A percentile compares a stretch with the other conserved stretches of the same genome.
Conservation (phyloP, 176 grass and related monocot species). For the Ensete glaucum region DNA sequence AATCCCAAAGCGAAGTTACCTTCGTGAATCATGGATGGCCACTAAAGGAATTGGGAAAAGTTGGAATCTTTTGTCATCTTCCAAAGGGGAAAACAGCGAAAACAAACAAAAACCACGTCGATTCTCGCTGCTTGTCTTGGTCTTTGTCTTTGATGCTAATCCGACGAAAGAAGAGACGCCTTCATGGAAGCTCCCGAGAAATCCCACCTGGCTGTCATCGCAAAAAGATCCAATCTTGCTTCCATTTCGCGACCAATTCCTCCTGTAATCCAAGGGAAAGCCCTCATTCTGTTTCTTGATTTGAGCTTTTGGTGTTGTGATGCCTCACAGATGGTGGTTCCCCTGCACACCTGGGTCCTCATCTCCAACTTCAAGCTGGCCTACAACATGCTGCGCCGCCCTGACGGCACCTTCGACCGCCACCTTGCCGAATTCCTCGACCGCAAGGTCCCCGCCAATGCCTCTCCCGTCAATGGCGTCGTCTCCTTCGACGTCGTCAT, state of each 20-base stretch:
- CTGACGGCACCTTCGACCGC: slow-evolving; percentile 95
- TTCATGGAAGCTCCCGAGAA: not conserved
- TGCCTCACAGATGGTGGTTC: slow-evolving; percentile 59
- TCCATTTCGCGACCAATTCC: slow-evolving; percentile 4
- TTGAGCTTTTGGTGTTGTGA: slow-evolving; percentile 13
- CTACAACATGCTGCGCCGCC: slow-evolving; percentile 86
- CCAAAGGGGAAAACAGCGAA: not conserved
- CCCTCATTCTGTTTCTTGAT: not conserved
- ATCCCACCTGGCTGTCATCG: not conserved
- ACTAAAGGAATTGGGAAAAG: slow-evolving; percentile 1
- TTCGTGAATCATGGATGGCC: not conserved
- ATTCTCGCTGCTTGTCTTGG: slow-evolving; percentile 10
- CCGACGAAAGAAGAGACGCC: not conserved
- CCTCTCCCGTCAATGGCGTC: slow-evolving; percentile 55
- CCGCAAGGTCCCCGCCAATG: slow-evolving; percentile 51
- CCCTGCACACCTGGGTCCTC: slow-evolving; percentile 86
- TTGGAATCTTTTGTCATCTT: slow-evolving; percentile 5
- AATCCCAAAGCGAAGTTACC: not conserved
- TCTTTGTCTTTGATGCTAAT: slow-evolving; percentile 7
- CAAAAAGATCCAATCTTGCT: slow-evolving; percentile 7
- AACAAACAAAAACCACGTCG: not conserved
- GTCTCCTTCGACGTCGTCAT: slow-evolving; percentile 82
- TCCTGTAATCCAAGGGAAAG: not conserved
- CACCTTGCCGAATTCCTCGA: slow-evolving; percentile 77
- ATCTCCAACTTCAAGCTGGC: slow-evolving; percentile 98